Evolutionary conservation across 495 filamentous ascomycete genomes (phyloP).

Genomic region (Daldinia childiae): DNA sequence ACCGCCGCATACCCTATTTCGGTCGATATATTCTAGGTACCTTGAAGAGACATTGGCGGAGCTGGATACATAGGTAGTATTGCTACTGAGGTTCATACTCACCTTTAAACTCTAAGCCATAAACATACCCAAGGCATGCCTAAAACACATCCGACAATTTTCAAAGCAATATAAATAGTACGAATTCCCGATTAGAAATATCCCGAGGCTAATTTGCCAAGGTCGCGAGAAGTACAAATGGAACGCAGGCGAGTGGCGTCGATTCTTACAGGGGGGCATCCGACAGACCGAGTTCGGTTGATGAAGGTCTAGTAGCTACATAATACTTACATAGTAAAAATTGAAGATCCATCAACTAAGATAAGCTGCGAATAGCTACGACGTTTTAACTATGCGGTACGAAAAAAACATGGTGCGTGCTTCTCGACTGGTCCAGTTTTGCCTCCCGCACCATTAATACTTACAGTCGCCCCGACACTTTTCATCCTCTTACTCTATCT

Average conservation of each 20-base stretch:
- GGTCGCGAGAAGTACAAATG: neutral
- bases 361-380: slow-evolving; percentile 30
- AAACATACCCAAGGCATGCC: no score
- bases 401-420: slow-evolving; percentile 20
- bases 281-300: slow-evolving; percentile 31
- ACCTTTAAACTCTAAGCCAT: neutral
- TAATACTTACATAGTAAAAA: slow-evolving; percentile 38
- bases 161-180: neutral
- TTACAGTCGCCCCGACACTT: neutral
- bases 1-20: slow-evolving; percentile 10
- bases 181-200: slow-evolving; percentile 11
- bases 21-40: neutral
- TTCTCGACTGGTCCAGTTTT: slow-evolving; percentile 13
- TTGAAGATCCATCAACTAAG: slow-evolving; percentile 32
- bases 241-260: slow-evolving; percentile 22
- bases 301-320: slow-evolving; percentile 21
- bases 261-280: slow-evolving; percentile 17
- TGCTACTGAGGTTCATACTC: neutral
- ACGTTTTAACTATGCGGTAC: slow-evolving; percentile 5
- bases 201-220: slow-evolving; percentile 5
- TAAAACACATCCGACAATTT: neutral
- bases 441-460: slow-evolving; percentile 21
- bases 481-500: neutral
- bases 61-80: neutral
- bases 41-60: neutral